These are phyloP conservation scores for Peronospora belbahrii DNA, from an alignment of 352 stramenopile species.

Conservation along the genomic window DNA sequence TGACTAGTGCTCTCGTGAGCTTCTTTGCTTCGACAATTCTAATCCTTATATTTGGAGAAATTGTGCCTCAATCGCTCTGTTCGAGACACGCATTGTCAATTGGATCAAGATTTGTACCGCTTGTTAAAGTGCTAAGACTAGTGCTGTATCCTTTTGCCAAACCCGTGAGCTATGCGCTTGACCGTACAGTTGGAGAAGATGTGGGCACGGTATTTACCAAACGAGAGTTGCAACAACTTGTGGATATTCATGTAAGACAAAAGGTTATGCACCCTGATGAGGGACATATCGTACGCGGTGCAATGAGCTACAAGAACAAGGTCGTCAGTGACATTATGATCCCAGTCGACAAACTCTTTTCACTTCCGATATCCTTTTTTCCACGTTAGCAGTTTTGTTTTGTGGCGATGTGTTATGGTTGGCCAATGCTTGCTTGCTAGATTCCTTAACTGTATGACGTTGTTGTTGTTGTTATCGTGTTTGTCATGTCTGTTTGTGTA, in stretches of 20 bases:
- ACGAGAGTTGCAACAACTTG: constrained; percentile 90
- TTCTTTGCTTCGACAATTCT: constrained; percentile 93
- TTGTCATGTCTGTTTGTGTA: constrained; percentile 12
- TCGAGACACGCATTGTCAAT: constrained; percentile 86
- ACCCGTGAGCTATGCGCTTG: constrained; percentile 87
- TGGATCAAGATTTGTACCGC: constrained; percentile 62
- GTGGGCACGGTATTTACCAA: constrained; percentile 93
- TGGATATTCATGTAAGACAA: constrained; percentile 94
- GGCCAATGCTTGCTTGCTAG: not conserved
- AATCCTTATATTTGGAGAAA: constrained; percentile 95
- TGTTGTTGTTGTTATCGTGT: too few species aligned
- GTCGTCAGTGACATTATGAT: constrained; percentile 89
- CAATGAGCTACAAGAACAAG: constrained; percentile 72
- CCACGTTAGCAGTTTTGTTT: too few species aligned
- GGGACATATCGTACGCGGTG: constrained; percentile 92
- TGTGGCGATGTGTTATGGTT: too few species aligned
- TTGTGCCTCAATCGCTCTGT: constrained; percentile 89
- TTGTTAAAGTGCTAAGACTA: constrained; percentile 92
- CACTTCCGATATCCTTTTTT: constrained; percentile 63
- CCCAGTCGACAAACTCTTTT: constrained; percentile 71
- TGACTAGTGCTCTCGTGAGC: constrained; percentile 80
- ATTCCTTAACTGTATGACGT: constrained; percentile 26
- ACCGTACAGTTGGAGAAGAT: constrained; percentile 89
- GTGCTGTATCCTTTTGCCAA: constrained; percentile 88
- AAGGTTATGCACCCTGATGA: constrained; percentile 89